Conservation (phyloP, 352 stramenopile species). For the Paralagenidium karlingii region DNA sequence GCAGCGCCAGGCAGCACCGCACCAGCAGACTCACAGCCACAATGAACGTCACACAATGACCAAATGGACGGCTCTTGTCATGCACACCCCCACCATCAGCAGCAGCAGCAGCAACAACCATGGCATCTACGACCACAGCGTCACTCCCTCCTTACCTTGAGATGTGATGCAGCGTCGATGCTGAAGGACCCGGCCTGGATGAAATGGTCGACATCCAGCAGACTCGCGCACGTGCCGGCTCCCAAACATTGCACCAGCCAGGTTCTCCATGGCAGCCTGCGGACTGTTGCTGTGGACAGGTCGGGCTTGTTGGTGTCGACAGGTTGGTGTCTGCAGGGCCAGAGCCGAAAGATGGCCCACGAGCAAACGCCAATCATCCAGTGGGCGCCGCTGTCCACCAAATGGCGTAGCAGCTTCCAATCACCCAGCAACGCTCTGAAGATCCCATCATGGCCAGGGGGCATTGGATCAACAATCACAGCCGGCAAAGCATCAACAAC, state of each 20-base stretch:
- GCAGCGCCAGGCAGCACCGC: conserved; percentile 6
- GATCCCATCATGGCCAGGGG: no score
- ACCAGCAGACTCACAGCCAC: conserved; percentile 23
- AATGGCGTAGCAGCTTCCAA: no score
- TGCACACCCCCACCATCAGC: background rate
- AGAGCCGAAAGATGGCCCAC: conserved; percentile 41
- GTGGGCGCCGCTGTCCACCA: conserved; percentile 52
- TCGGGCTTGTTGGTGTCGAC: background rate
- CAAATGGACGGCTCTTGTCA: conserved; percentile 31
- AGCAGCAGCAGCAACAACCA: background rate
- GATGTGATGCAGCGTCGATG: conserved; percentile 38
- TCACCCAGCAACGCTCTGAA: no score
- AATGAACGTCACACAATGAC: conserved; percentile 55
- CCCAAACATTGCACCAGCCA: conserved; percentile 29
- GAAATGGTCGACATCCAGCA: conserved; percentile 66
- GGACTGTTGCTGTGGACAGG: conserved; percentile 1
- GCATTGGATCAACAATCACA: no score
- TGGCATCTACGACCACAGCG: background rate
- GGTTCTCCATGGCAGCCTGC: conserved; percentile 6
- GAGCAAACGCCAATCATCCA: conserved; percentile 34
- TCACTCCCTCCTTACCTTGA: conserved; percentile 8
- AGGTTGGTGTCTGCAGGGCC: conserved; percentile 3
- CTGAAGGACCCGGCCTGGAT: conserved; percentile 42
- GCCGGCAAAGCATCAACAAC: no score
- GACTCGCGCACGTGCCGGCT: conserved; percentile 18